phyloP scores from a whole-genome alignment of 495 filamentous ascomycete species.

The Alectoria sarmentosa region DNA sequence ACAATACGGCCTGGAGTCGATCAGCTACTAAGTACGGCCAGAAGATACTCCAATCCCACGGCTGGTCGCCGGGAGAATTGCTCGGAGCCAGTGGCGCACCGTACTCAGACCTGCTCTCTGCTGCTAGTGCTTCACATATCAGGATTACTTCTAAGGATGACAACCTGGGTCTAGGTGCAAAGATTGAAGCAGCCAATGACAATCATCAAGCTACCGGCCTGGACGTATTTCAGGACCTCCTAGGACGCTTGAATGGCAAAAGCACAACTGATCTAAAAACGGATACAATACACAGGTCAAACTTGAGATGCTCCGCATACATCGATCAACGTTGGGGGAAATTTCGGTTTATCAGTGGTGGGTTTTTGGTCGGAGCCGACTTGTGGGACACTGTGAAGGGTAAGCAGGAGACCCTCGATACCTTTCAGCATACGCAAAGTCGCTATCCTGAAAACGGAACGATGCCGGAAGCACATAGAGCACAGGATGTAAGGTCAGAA shows the following conservation, averaged over 20 bases:
- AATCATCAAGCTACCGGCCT: conserved; percentile 71
- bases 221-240: conserved; percentile 71
- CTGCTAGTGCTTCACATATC: conserved; percentile 70
- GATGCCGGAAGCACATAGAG: conserved; percentile 1
- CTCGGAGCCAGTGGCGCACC: conserved; percentile 67
- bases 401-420: neutral
- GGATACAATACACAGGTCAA: conserved; percentile 54
- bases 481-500: neutral
- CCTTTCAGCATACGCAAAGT: neutral
- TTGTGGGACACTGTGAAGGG: neutral
- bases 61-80: conserved; percentile 78
- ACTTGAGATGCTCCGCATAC: conserved; percentile 59
- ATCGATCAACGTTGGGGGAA: conserved; percentile 61
- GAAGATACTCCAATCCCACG: conserved; percentile 74
- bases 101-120: conserved; percentile 67
- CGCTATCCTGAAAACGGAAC: neutral
- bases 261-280: conserved; percentile 56
- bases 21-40: conserved; percentile 80
- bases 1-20: conserved; percentile 85
- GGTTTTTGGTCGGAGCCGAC: conserved; percentile 47
- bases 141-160: conserved; percentile 79
- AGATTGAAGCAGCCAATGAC: conserved; percentile 48
- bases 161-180: conserved; percentile 80
- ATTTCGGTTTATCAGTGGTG: conserved; percentile 75
- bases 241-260: conserved; percentile 88